Base-by-base conservation (phyloP, 192 early-diverging fungal genomes). In the Backusella macrospora region DNA sequence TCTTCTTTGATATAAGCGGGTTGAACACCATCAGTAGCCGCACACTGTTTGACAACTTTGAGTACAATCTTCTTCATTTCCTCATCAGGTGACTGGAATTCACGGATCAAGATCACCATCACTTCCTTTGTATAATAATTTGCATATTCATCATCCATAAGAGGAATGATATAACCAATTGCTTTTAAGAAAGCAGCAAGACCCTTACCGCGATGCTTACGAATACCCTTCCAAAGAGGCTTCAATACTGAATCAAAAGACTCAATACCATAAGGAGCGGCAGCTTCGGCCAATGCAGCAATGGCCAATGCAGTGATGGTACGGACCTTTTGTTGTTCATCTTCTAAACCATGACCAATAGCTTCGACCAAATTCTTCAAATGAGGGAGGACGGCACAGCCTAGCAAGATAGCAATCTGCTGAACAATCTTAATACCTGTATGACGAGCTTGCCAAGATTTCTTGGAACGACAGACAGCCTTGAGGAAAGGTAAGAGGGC, bases 21-120 rank as follows among this genome's bases (percentile, higher is more conserved):
- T 45, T 92, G 90, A 6, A 99, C 94, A 45, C 97, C 98, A 21
- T 96, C 95, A 0, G 98, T 97, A 0, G 90, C 92, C 6, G 93
- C 92, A 81, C 98, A 99, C 80, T 99, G 98, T 76, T 95, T 96
- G 67, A 99, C 91, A 3, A 98, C 98, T 80, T 96, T 95, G 39
- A 99, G 87, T 15, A 99, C 97, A 83, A 99, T 96, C 86, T 95
- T 96, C 68, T 96, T 96, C 96, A 99, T 99, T 73, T 98, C 94
- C 79, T 97, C 96, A 77, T 99, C 97, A 39, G 96, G 94, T 15
- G 96, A 94, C 79, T 96, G 93, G 86, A 99, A 99, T 76, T 99
- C 97, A 63, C 95, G 88, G 40, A 98, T 92, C 62, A 99, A 79
- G 42, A 93, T 93, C 6, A 88, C 78, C 96, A 99, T 95, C 44